Evolutionary conservation across 139 green algal species (phyloP), one percentile per base, ranked within the genome.

Genomic region (Micractinium conductrix): DNA sequence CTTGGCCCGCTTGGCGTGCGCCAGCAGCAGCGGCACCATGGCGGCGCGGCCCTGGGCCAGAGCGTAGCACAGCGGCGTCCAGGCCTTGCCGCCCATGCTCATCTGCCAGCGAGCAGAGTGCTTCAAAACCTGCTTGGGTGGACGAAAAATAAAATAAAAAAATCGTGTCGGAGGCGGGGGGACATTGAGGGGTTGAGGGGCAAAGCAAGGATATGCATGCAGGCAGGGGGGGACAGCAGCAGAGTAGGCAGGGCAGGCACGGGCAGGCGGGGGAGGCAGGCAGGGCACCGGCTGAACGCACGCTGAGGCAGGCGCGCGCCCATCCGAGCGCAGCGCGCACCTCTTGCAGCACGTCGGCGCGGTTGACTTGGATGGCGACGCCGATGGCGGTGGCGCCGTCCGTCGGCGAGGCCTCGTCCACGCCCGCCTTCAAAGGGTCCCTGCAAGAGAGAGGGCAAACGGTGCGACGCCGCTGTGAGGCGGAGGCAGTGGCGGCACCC

Each of bases 21-120:
- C 45, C 65, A 84, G 79, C 79, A 84, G 79, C 45, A 68, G 79
- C 2, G 37, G 44, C 65, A 74, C 79, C 79, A 84, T 76, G 44
- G 33, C 44, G 0, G 45, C 35, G 5, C 45, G 79, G 24, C 37
- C 65, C 65, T 84, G 65, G 4, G 65, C 44, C 16, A 84, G 63
- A 24, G 44, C 79, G 35, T 70, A 78, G 79, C 79, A 84, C 43
- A 84, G 67, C 30, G 79, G 79, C 2, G 79, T 78, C 79, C 79
- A 84, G 22, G 38, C 12, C 79, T 78, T 76, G 65, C 44, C 67
- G 6, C 63, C 67, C 2, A 69, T 67, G 1, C 16, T 2, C 65
- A 78, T 50, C 6, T 44, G 21, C 79, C 79, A 84, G 22, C 79
- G 67, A 22, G n/a, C n/a, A 1, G 62, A 76, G 44, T 78, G 65